A percentile compares a stretch with the other conserved stretches of the same genome.
Conservation (phyloP, 768 basidiomycete species). For the Boletus sp. region DNA sequence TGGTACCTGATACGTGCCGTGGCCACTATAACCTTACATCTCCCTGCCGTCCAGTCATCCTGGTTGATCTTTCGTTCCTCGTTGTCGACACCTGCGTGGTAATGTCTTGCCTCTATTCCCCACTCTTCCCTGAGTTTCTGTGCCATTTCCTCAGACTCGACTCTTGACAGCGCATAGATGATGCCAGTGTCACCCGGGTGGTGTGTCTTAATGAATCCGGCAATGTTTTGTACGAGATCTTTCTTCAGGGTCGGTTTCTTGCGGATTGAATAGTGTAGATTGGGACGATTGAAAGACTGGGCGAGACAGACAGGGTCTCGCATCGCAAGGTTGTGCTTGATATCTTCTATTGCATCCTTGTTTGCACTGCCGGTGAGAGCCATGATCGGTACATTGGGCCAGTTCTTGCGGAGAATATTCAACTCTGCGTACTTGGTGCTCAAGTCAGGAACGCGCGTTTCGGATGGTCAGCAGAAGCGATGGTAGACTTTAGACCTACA, state of each 20-base stretch:
- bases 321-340: conserved; percentile 67
- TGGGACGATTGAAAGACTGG: conserved; percentile 93
- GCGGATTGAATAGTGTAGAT: conserved; percentile 72
- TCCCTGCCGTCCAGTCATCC: conserved; percentile 68
- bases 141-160: conserved; percentile 80
- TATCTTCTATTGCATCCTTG: conserved; percentile 70
- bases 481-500: conserved; percentile 40
- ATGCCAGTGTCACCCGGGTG: conserved; percentile 69
- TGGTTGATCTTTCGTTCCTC: conserved; percentile 63
- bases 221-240: conserved; percentile 57
- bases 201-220: conserved; percentile 57
- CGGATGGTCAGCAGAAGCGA: background rate
- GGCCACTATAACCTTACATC: conserved; percentile 82
- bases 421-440: conserved; percentile 61
- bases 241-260: conserved; percentile 42
- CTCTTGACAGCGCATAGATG: conserved; percentile 75
- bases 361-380: conserved; percentile 96
- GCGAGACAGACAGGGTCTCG: conserved; percentile 52
- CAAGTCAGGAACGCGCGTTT: conserved; percentile 10
- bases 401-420: conserved; percentile 64
- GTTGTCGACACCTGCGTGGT: conserved; percentile 75
- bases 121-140: conserved; percentile 54
- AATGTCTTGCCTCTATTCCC: conserved; percentile 68
- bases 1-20: conserved; percentile 54
- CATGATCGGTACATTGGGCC: conserved; percentile 85